Evolutionary conservation across 768 basidiomycete species (phyloP).

Genomic region (Asterophora lycoperdoides): DNA sequence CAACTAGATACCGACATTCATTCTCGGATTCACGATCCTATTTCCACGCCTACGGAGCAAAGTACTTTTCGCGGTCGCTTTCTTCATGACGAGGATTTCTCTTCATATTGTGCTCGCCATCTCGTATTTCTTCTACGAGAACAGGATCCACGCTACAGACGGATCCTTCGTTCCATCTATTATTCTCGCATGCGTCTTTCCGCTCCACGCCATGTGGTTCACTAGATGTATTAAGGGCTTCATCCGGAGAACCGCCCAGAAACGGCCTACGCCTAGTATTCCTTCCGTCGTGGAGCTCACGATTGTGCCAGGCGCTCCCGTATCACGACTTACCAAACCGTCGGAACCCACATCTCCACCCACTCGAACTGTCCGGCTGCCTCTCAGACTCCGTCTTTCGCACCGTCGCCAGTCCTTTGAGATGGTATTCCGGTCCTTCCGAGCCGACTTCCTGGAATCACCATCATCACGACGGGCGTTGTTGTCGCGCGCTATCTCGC

Average conservation of each 20-base stretch:
- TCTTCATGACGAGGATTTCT: constrained; percentile 49
- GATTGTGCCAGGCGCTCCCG: neutral
- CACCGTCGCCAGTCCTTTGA: constrained; percentile 10
- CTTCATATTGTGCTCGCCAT: constrained; percentile 39
- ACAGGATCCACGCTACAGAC: constrained; percentile 24
- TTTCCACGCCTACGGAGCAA: constrained; percentile 43
- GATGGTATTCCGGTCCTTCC: constrained; percentile 9
- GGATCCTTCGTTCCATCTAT: constrained; percentile 37
- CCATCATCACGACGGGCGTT: constrained; percentile 1
- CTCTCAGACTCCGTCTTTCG: constrained; percentile 3
- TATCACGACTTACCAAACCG: neutral
- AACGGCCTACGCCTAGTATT: neutral
- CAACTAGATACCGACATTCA: constrained; percentile 47
- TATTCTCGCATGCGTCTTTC: constrained; percentile 38
- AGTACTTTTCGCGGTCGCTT: constrained; percentile 42
- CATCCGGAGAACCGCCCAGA: constrained; percentile 23
- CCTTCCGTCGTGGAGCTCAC: neutral
- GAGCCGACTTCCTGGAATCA: constrained; percentile 1
- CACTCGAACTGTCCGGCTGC: neutral
- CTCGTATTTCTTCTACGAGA: constrained; percentile 23
- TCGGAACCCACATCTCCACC: neutral
- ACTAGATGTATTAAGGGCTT: constrained; percentile 45
- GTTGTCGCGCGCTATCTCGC: neutral
- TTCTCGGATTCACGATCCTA: constrained; percentile 44
- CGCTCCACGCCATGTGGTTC: constrained; percentile 55